Evolutionary conservation across 768 basidiomycete genomes (phyloP), one percentile per base, ranked within the genome.

Genomic region (Tephrocybe sp.): DNA sequence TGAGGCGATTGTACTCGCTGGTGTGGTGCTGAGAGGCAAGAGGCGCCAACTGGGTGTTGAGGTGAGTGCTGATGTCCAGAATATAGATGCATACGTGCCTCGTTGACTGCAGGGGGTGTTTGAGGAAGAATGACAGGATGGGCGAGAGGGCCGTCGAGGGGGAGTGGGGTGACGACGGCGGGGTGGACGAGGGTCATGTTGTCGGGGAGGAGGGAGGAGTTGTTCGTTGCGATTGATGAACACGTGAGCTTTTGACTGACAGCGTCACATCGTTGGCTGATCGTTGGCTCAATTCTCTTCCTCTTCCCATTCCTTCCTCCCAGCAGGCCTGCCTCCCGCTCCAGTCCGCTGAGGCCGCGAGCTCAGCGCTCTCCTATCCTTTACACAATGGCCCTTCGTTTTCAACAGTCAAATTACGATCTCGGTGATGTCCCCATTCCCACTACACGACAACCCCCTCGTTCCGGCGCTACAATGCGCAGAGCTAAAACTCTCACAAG

Each of bases 401-500:
- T 79, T 57, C 76, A 56, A 45, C 55, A 75, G 65, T 63, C 70
- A 51, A 75, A 75, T 64, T 75, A 76, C 60, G 71, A 75, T 62
- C 67, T 72, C 55, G 70, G 76, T 56, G 83, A 87, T 67, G 77
- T 88, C 61, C 87, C 86, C 55, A 83, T 83, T 49, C 83, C 82
- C 24, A 87, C 84, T 9, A 70, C 77, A 42, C 74, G 82, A 45
- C 74, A 76, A 41, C 76, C 82, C 13, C 76, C 76, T 16, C 64
- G 73, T 13, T 68, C 77, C 24, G 79, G 77, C 38, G 68, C 80
- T 40, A 86, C 87, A 42, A 73, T 93, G 48, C 85, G 86, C 47
- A 80, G 94, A 46, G 91, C 90, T 63, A 99, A 98, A 76, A 99
- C 97, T 5, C 84, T 99, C 58, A 97, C 91, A 43, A 81, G 92